These are phyloP conservation scores for Trichoderma arundinaceum DNA, from an alignment of 2,329 filamentous ascomycete species.

Conservation along the genomic window DNA sequence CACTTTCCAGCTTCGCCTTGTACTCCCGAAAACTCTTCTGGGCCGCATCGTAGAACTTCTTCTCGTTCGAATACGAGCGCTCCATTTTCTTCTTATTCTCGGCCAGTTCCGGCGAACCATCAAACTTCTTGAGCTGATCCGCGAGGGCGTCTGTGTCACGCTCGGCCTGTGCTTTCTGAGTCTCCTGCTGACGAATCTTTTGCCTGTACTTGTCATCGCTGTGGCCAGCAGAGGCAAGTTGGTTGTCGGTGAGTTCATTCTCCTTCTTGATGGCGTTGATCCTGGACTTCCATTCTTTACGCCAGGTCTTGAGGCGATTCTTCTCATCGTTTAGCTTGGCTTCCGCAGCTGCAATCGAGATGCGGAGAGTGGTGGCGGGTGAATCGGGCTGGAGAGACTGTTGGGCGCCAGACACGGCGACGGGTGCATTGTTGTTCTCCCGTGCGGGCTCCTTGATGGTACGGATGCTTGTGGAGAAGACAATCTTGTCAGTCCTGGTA, in stretches of 20 bases:
- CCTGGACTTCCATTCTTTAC: conserved; percentile 76
- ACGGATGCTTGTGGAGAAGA: conserved; percentile 75
- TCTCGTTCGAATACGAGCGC: conserved; percentile 59
- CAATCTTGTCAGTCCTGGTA: conserved; percentile 65
- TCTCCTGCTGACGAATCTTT: conserved; percentile 75
- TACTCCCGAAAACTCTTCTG: conserved; percentile 60
- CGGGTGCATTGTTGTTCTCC: conserved; percentile 41
- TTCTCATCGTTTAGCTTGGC: conserved; percentile 72
- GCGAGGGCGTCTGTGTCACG: conserved; percentile 60
- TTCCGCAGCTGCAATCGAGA: conserved; percentile 75
- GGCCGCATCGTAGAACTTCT: conserved; percentile 64
- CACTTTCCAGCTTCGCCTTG: conserved; percentile 66
- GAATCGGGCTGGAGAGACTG: conserved; percentile 74
- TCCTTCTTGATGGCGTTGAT: conserved; percentile 73
- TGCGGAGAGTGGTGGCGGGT: conserved; percentile 75
- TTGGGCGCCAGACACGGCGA: conserved; percentile 52
- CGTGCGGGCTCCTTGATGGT: conserved; percentile 58
- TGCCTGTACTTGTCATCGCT: conserved; percentile 78
- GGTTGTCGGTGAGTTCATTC: conserved; percentile 70
- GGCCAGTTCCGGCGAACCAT: conserved; percentile 67
- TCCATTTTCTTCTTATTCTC: conserved; percentile 62
- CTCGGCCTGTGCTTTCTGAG: conserved; percentile 71
- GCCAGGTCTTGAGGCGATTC: conserved; percentile 69
- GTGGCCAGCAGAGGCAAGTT: conserved; percentile 71
- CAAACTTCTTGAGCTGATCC: conserved; percentile 67